Evolutionary conservation across 345 rosid species (phyloP).

Genomic region (Conringia planisiliqua): DNA sequence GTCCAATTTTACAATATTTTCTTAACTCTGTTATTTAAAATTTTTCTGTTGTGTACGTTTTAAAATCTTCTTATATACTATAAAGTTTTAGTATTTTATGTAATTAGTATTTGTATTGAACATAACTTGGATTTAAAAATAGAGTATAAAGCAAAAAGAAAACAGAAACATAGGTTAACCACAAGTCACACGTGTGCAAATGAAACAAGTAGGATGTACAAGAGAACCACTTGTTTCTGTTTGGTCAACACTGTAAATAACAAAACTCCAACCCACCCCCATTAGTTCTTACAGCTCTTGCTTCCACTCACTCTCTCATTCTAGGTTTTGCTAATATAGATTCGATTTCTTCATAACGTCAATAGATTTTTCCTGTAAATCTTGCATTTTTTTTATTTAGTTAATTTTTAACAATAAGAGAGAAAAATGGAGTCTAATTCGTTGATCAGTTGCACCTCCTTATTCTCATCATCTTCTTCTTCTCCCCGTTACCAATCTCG

Average conservation of each 20-base stretch:
- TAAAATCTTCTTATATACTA: too few species aligned
- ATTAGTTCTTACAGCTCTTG: neutral
- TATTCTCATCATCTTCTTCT: conserved; percentile 25
- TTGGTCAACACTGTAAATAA: neutral
- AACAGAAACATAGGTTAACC: neutral
- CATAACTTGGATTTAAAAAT: neutral
- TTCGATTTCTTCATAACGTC: neutral
- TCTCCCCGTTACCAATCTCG: conserved; percentile 21
- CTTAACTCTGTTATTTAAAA: too few species aligned
- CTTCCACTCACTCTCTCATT: neutral
- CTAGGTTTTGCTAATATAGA: conserved; percentile 13
- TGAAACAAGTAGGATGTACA: neutral
- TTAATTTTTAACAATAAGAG: neutral
- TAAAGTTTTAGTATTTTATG: too few species aligned
- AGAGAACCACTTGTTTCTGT: conserved; percentile 3
- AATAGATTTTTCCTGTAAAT: neutral
- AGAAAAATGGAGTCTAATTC: conserved; percentile 19
- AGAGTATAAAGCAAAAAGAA: neutral
- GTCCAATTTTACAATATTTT: too few species aligned
- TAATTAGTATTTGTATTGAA: too few species aligned
- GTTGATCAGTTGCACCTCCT: conserved; percentile 11
- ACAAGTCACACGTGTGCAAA: neutral
- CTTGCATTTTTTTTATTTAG: neutral
- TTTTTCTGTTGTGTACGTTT: too few species aligned
- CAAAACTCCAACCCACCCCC: neutral